Percentiles rank a stretch among this genome's conserved stretches.
These are phyloP conservation scores for Aspergillus puulaauensis DNA, from an alignment of 2,329 filamentous ascomycete genomes.

Conservation along the genomic window DNA sequence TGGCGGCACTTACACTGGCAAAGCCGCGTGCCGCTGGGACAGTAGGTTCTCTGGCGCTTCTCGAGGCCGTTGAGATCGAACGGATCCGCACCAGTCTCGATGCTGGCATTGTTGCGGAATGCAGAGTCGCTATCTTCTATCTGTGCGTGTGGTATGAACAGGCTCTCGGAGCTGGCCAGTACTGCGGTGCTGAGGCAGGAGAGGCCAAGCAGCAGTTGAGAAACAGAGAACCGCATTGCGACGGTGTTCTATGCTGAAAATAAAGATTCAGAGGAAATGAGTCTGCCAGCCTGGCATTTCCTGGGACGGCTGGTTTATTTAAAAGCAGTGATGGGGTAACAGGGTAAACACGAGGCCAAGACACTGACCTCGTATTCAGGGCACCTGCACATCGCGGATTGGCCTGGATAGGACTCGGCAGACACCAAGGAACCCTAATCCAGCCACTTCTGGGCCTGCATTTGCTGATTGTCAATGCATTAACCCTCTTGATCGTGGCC, in stretches of 20 bases:
- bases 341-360: background rate
- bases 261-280: too few relatives aligned
- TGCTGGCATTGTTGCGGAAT: background rate
- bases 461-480: too few relatives aligned
- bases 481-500: too few relatives aligned
- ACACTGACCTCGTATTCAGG: background rate
- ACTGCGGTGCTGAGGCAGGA: background rate
- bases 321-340: too few relatives aligned
- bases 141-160: background rate
- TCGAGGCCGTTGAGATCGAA: background rate
- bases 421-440: too few relatives aligned
- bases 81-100: background rate
- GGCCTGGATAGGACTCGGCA: background rate
- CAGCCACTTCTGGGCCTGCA: too few relatives aligned
- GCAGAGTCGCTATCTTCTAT: background rate
- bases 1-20: background rate
- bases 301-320: too few relatives aligned
- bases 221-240: background rate
- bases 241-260: background rate
- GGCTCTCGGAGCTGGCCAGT: background rate
- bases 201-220: background rate
- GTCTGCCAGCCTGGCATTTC: too few relatives aligned
- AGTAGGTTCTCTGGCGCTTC: background rate
- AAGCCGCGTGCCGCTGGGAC: background rate
- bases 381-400: background rate